These are phyloP conservation scores for Globisporangium alternatum DNA, from an alignment of 352 stramenopile species.

Conservation along the genomic window DNA sequence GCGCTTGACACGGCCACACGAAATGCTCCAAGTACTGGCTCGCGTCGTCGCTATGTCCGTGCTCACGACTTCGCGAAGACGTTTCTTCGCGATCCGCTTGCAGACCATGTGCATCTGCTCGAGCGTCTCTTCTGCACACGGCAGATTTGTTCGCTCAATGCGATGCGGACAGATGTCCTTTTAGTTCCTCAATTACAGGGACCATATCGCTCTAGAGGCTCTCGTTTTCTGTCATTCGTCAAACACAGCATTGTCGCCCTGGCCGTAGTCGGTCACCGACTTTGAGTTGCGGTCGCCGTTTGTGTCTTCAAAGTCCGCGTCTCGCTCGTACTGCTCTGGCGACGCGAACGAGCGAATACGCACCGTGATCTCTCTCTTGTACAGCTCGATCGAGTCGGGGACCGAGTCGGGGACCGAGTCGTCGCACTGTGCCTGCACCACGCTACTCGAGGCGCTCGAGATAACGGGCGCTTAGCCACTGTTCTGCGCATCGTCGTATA, in stretches of 20 bases:
- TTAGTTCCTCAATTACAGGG: constrained; percentile 62
- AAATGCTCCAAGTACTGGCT: constrained; percentile 68
- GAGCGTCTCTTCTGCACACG: constrained; percentile 55
- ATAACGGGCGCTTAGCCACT: constrained; percentile 85
- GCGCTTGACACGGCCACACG: constrained; percentile 28
- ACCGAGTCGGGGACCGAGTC: constrained; percentile 78
- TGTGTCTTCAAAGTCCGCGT: constrained; percentile 37
- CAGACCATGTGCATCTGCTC: constrained; percentile 61
- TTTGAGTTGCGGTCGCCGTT: constrained; percentile 23
- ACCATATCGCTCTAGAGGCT: constrained; percentile 58
- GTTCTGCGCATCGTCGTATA: constrained; percentile 87
- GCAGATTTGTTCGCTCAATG: constrained; percentile 61
- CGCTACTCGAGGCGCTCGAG: constrained; percentile 85
- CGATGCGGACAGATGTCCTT: constrained; percentile 22
- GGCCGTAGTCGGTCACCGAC: constrained; percentile 47
- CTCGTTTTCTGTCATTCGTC: constrained; percentile 54
- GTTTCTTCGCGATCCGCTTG: constrained; percentile 73
- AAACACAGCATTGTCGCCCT: constrained; percentile 66
- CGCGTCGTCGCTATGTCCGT: constrained; percentile 61
- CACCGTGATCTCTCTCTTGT: constrained; percentile 61
- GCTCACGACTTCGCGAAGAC: constrained; percentile 64
- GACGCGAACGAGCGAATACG: constrained; percentile 52
- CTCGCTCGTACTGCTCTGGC: constrained; percentile 52
- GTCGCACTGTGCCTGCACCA: constrained; percentile 83
- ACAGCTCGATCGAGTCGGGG: constrained; percentile 69